Evolutionary conservation across 2,329 filamentous ascomycete genomes (phyloP).

Genomic region (Trichoderma breve): DNA sequence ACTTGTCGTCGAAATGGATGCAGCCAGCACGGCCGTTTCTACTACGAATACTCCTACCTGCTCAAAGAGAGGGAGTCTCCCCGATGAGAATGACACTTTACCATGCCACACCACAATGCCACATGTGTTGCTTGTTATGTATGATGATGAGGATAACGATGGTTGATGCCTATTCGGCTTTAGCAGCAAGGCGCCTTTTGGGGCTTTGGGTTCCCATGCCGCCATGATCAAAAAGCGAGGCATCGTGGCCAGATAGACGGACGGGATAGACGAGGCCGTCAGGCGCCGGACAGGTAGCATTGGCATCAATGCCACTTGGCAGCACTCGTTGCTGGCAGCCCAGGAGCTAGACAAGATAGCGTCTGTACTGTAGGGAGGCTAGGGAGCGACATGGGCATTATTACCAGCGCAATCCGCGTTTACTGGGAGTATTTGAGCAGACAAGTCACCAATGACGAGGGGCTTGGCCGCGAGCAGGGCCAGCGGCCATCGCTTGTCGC

Average conservation of each 20-base stretch:
- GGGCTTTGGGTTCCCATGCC: conserved; percentile 16
- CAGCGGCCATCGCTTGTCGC: background rate
- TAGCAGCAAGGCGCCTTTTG: background rate
- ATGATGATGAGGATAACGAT: background rate
- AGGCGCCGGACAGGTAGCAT: conserved; percentile 13
- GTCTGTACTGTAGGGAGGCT: background rate
- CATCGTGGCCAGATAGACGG: conserved; percentile 1
- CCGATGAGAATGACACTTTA: background rate
- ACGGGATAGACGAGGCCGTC: conserved; percentile 10
- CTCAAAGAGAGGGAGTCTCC: background rate
- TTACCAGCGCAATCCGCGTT: conserved; percentile 18
- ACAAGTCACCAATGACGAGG: conserved; percentile 8
- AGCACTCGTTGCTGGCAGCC: conserved; percentile 5
- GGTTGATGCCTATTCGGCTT: background rate
- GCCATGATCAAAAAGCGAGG: background rate
- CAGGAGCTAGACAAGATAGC: conserved; percentile 4
- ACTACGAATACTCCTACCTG: background rate
- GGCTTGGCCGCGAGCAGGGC: background rate
- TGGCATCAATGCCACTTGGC: conserved; percentile 1
- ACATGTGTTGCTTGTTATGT: background rate
- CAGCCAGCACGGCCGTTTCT: conserved; percentile 2
- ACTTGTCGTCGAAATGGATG: background rate
- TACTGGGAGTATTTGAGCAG: conserved; percentile 6
- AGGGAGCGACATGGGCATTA: conserved; percentile 3
- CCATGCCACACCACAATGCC: background rate